These are phyloP conservation scores for Talaromyces rugulosus DNA, from an alignment of 2,329 filamentous ascomycete genomes.

Conservation along the genomic window DNA sequence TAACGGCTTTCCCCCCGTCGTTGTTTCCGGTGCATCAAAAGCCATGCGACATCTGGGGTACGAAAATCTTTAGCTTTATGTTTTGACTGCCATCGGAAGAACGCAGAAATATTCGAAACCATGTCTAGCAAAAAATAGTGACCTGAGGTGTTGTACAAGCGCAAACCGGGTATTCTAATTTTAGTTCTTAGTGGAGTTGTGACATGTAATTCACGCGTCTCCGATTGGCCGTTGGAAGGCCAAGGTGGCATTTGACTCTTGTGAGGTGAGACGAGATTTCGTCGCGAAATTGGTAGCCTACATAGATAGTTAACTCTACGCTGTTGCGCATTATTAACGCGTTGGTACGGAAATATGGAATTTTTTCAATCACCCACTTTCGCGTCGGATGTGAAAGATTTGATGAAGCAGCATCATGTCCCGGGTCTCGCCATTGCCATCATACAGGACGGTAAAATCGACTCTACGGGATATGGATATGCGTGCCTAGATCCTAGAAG, in stretches of 20 bases:
- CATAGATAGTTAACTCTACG: background rate
- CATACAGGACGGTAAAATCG: conserved; percentile 7
- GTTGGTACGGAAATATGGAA: conserved; percentile 6
- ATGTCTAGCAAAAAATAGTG: background rate
- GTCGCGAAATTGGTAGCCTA: background rate
- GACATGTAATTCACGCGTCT: background rate
- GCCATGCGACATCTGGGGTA: background rate
- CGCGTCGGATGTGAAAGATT: conserved; percentile 7
- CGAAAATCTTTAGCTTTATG: background rate
- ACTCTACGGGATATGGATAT: conserved; percentile 16
- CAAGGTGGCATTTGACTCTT: background rate
- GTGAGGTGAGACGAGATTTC: background rate
- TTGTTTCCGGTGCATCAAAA: background rate
- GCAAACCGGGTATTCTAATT: background rate
- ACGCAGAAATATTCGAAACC: background rate
- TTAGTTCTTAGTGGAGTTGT: background rate
- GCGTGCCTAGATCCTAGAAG: conserved; percentile 13
- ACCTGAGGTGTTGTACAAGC: background rate
- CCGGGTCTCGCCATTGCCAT: conserved; percentile 19
- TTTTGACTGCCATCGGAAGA: background rate
- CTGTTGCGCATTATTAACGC: background rate
- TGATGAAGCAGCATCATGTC: conserved; percentile 16
- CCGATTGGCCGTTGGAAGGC: background rate
- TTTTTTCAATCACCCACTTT: conserved; percentile 12
- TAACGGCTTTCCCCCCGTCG: background rate